These are phyloP conservation scores for Vaccinium macrocarpon DNA, from an alignment of 148 eudicot genomes.

Conservation along the genomic window DNA sequence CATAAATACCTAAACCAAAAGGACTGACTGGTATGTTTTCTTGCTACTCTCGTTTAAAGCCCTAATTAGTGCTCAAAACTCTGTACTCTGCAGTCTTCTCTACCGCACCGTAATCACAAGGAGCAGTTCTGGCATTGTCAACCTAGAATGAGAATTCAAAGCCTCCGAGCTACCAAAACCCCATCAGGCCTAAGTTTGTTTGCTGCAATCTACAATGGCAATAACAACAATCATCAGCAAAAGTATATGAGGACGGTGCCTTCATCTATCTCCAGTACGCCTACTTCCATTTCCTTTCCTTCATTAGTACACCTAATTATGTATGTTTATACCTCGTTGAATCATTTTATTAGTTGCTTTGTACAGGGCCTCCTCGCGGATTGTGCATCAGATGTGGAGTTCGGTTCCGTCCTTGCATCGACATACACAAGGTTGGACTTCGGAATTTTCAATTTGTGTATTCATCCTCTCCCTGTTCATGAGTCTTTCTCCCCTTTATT, in stretches of 20 bases:
- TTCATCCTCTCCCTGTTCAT: background rate
- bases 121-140: background rate
- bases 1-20: too few relatives aligned
- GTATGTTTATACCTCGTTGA: background rate
- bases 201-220: background rate
- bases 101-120: background rate
- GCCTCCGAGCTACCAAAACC: background rate
- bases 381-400: conserved; percentile 36
- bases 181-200: background rate
- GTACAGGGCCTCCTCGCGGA: conserved; percentile 20
- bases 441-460: background rate
- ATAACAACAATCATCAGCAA: background rate
- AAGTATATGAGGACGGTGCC: background rate
- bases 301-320: background rate
- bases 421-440: conserved; percentile 51
- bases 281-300: background rate
- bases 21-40: too few relatives aligned
- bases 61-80: background rate
- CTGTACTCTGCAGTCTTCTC: background rate
- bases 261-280: conserved; percentile 7
- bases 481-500: background rate
- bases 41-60: background rate
- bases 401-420: conserved; percentile 61
- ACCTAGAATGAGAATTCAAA: conserved; percentile 10
- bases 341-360: background rate